Evolutionary conservation across 306 rosid species (phyloP), one percentile per base, ranked within the genome.

Genomic region (Quercus aquifolioides): DNA sequence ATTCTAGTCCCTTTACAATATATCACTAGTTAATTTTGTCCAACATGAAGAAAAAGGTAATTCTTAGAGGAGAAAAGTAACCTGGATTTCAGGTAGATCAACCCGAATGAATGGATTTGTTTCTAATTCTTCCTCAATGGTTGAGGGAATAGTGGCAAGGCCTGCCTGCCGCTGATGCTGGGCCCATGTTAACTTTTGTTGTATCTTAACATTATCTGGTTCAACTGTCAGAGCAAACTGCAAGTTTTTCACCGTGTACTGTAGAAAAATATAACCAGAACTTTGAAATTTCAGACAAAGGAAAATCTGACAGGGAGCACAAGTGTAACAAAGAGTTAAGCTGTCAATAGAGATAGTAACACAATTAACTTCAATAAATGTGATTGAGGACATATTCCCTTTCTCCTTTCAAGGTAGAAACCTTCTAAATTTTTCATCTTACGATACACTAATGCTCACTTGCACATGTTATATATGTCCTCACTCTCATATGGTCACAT

Each of bases 41-140:
- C 65, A 59, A 59, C 3, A 11, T 11, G 30, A 23, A 3, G 15
- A 23, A 59, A 20, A 6, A 18, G 54, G 23, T 30, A 30, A 64
- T 64, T 64, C 10, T 30, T 28, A 51, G 69, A 62, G 25, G 52
- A n/a, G 74, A 80, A 17, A 55, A 73, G 72, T 73, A 52, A 94
- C 98, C 95, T 90, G 98, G 86, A 94, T 33, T 77, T 72, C 87
- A 18, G 94, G 92, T 71, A 90, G 88, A 82, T 94, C 97, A 69
- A 77, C 94, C 59, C 98, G 84, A 85, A 94, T 87, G 80, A 94
- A 94, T 11, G 97, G 97, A 74, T 94, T 85, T 38, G 90, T 91
- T 81, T 91, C 97, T 86, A 85, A 3, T 83, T 94, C 98, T 11
- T 90, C 91, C 81, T 78, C 98, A 35, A 94, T 91, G 75, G 92